Conservation (phyloP, 495 filamentous ascomycete genomes). For the Hypoxylon trugodes region DNA sequence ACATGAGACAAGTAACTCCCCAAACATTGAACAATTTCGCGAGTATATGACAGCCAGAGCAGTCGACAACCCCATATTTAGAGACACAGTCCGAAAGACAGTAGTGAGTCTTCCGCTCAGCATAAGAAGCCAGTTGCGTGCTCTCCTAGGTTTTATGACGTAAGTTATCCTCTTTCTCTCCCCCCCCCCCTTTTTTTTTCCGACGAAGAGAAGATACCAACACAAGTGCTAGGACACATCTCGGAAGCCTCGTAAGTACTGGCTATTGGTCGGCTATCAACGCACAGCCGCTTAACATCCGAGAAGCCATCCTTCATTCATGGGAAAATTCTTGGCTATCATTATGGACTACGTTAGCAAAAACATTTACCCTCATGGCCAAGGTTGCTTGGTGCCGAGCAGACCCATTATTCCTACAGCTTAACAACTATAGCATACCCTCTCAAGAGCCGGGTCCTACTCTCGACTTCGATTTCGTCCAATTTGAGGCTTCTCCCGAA, state of each 20-base stretch:
- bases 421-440: slow-evolving; percentile 64
- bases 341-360: slow-evolving; percentile 60
- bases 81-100: background rate
- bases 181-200: too few relatives aligned
- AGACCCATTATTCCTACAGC: slow-evolving; percentile 62
- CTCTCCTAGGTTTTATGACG: slow-evolving; percentile 2
- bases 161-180: background rate
- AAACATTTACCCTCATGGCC: slow-evolving; percentile 60
- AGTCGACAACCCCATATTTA: slow-evolving; percentile 8
- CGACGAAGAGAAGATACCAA: too few relatives aligned
- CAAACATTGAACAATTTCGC: slow-evolving; percentile 2
- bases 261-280: slow-evolving; percentile 18
- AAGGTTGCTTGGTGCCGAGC: slow-evolving; percentile 67
- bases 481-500: slow-evolving; percentile 27
- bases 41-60: slow-evolving; percentile 11
- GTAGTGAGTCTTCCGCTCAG: background rate
- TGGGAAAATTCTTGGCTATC: slow-evolving; percentile 64
- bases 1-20: background rate
- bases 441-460: slow-evolving; percentile 53
- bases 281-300: slow-evolving; percentile 55
- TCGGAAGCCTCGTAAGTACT: slow-evolving; percentile 33
- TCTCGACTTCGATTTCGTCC: slow-evolving; percentile 48
- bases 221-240: background rate
- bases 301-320: slow-evolving; percentile 60
- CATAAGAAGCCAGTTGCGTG: background rate